Conservation (phyloP, 2,329 filamentous ascomycete species). For the Verticillium tricorpus region DNA sequence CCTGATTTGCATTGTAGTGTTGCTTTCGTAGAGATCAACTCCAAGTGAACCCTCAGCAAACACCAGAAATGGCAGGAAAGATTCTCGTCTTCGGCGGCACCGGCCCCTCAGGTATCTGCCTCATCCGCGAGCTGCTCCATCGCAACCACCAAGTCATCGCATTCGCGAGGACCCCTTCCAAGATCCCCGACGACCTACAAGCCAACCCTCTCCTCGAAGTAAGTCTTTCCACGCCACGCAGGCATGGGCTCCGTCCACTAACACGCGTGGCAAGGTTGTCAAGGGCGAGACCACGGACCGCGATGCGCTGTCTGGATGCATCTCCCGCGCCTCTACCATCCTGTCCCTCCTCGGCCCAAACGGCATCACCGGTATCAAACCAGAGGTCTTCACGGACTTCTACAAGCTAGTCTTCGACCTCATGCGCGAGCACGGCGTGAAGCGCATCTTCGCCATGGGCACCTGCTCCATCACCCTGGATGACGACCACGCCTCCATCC, state of each 20-base stretch:
- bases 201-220: slow-evolving; percentile 15
- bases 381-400: slow-evolving; percentile 11
- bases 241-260: neutral
- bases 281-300: slow-evolving; percentile 19
- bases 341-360: slow-evolving; percentile 20
- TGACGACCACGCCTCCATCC: slow-evolving; percentile 18
- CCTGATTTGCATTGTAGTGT: too few relatives aligned
- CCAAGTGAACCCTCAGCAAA: too few relatives aligned
- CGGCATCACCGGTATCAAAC: neutral
- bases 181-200: slow-evolving; percentile 17
- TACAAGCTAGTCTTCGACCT: slow-evolving; percentile 16
- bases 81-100: slow-evolving; percentile 26
- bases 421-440: slow-evolving; percentile 22
- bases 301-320: slow-evolving; percentile 9
- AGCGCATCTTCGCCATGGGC: slow-evolving; percentile 27
- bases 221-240: neutral
- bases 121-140: slow-evolving; percentile 22
- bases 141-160: slow-evolving; percentile 20
- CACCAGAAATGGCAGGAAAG: neutral
- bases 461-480: slow-evolving; percentile 22
- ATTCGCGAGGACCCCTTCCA: slow-evolving; percentile 15
- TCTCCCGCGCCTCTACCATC: slow-evolving; percentile 11
- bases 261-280: slow-evolving; percentile 13
- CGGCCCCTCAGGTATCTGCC: slow-evolving; percentile 23
- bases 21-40: too few relatives aligned